These are phyloP conservation scores for Verticillium nubilum DNA, from an alignment of 2,329 filamentous ascomycete genomes.

Conservation along the genomic window DNA sequence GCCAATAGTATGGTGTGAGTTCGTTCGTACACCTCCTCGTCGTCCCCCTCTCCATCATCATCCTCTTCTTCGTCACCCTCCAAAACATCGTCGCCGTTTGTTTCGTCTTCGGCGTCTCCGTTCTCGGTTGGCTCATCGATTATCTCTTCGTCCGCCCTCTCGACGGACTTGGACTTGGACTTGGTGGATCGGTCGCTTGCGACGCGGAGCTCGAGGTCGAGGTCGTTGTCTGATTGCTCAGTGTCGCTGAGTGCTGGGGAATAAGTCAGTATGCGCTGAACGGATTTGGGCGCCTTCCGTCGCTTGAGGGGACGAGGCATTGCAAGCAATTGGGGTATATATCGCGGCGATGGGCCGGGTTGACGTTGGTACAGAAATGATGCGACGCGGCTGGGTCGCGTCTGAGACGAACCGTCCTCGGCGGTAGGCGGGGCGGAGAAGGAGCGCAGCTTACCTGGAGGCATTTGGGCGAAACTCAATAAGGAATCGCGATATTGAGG, in stretches of 20 bases:
- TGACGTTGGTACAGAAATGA: not conserved
- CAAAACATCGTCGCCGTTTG: conserved; percentile 19
- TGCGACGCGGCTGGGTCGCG: not conserved
- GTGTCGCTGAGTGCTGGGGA: conserved; percentile 30
- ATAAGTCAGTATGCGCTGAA: conserved; percentile 2
- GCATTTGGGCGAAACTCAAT: conserved; percentile 2
- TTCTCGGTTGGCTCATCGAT: conserved; percentile 7
- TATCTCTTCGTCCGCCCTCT: not conserved
- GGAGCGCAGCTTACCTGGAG: conserved; percentile 8
- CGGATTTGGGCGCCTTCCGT: not conserved
- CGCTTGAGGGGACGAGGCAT: not conserved
- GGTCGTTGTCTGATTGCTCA: conserved; percentile 22
- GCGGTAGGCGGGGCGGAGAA: not conserved
- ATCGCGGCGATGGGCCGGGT: not conserved
- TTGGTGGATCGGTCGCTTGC: conserved; percentile 17
- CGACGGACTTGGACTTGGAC: conserved; percentile 6
- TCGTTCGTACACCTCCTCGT: conserved; percentile 31
- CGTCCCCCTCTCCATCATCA: conserved; percentile 32
- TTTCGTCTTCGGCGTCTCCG: conserved; percentile 15
- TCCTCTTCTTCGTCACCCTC: conserved; percentile 28
- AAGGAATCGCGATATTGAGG: not conserved
- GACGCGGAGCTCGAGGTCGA: conserved; percentile 9
- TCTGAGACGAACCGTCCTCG: not conserved
- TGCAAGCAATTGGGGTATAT: no score
- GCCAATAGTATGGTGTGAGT: not conserved